Base-by-base conservation (phyloP, 768 basidiomycete genomes). In the Tricholoma sp. region DNA sequence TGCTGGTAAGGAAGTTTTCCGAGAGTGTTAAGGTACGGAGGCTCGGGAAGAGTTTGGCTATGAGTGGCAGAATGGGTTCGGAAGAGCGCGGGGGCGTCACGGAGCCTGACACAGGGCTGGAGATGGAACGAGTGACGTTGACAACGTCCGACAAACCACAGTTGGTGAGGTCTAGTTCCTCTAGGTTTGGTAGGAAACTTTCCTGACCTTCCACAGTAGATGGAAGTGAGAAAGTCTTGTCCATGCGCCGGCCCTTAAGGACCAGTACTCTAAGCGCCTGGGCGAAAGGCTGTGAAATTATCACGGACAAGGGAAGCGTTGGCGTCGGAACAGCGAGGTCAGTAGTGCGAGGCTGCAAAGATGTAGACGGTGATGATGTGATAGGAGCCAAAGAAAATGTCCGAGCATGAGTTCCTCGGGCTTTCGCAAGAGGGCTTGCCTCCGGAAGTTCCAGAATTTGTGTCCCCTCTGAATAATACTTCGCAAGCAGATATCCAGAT, bases 131-230 rank as follows among this genome's bases (percentile, higher is more conserved):
- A 12, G 76, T 67, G 12, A 86, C 76, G 1, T 80, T 57, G n/a
- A 91, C 76, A 1, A 67, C 62, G 63, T 91, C 87, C 13, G 76
- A 65, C 6, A 94, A 73, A 56, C 81, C 81, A 63, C 91, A 94
- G 5, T 86, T 87, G 64, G 89, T 87, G 39, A 93, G 68, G 60
- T 75, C 75, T 9, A 94, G 79, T 63, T 91, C 91, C 66, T 92
- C 89, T 32, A 94, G 70, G 33, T 68, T 71, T 0, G 89, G 89
- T 31, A 94, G 70, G 50, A 84, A 71, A 0, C 72, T 72, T 28
- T 62, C n/a, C 54, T 69, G 65, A n/a, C 65, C 67, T 6, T 70
- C 68, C 0, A 64, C 52, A 6, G 66, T 50, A 13, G 61, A 56
- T 2, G 88, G 87, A 4, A 91, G 62, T 11, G 73, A 70, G 65